Percentiles rank a stretch among this genome's conserved stretches.
phyloP scores from a whole-genome alignment of 495 filamentous ascomycete genomes.

The Neurospora pannonica region DNA sequence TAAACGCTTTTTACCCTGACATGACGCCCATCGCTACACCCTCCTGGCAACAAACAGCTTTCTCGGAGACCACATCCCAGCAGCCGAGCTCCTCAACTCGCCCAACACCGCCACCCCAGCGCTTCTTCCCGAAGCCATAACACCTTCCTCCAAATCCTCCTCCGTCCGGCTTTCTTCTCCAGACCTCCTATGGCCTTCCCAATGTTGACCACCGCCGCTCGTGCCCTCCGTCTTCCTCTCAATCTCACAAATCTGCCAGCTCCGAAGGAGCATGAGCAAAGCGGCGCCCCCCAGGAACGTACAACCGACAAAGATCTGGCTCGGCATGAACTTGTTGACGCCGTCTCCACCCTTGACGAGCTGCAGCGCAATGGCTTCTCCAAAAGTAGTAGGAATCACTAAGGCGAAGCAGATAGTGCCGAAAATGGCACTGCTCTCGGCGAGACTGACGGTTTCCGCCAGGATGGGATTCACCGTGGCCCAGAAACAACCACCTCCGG shows the following conservation, averaged over 20 bases:
- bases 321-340: conserved; percentile 4
- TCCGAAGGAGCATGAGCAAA: conserved; percentile 3
- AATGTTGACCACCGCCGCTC: too few species aligned
- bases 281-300: conserved; percentile 7
- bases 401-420: conserved; percentile 8
- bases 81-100: not conserved
- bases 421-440: conserved; percentile 8
- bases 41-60: not conserved
- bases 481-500: conserved; percentile 64
- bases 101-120: not conserved
- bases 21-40: not conserved
- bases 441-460: conserved; percentile 66
- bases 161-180: not conserved
- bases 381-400: conserved; percentile 12
- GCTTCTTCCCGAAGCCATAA: not conserved
- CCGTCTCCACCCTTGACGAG: conserved; percentile 5
- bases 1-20: not conserved
- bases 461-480: conserved; percentile 60
- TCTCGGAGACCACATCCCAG: not conserved
- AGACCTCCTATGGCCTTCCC: not conserved
- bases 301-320: conserved; percentile 8
- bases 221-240: not conserved
- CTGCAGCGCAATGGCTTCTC: conserved; percentile 10
- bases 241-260: conserved; percentile 10
- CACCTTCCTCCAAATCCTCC: not conserved